Base-by-base conservation (phyloP, 2,329 filamentous ascomycete species). In the Ascochyta fabae region DNA sequence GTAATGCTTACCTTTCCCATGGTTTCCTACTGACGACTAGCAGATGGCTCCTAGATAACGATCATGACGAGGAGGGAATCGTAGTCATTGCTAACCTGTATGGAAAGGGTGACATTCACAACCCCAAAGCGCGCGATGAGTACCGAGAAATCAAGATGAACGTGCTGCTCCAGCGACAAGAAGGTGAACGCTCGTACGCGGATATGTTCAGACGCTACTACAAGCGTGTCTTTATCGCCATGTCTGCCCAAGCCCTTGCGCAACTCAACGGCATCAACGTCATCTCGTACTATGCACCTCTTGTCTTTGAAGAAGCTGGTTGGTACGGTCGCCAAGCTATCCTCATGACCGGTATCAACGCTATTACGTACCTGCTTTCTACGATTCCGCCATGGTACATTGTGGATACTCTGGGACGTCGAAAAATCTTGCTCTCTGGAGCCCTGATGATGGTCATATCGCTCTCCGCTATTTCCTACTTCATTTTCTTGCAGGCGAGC, bases 101-200 rank as follows among this genome's bases (percentile, higher is more conserved):
- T 70, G 95, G 95, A 51, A 92, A 90, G 71, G 95, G 95, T 58
- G 95, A 99, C 74, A 93, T 98, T 58, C 93, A 97, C 78, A 91
- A 96, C 74, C 80, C 88, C 56, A 95, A 96, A 76, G 95, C 95
- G 1, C 87, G 93, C 55, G 93, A 97, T 52, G 95, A 99, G 76
- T 99, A 96, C 77, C 91, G 94, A 67, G 95, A 98, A 71, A 99
- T 99, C 80, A 99, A 99, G 81, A 96, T 97, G 91, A 88, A 94
- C 68, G 95, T 99, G 27, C 84, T 99, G 31, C 81, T 98, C 23
- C 88, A 94, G 75, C 90, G 95, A 47, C 92, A 96, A 78, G 95
- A 99, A 78, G 95, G 95, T 66, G 95, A 98, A 79, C 86, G 95
- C 65, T 87, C 90, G 0, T 99, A 98, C 76, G 67, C 77, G 35